Percentiles rank a stretch among this genome's conserved stretches.
Evolutionary conservation across 1,284 basidiomycete genomes (phyloP).

Genomic region (Puccinia polysora): DNA sequence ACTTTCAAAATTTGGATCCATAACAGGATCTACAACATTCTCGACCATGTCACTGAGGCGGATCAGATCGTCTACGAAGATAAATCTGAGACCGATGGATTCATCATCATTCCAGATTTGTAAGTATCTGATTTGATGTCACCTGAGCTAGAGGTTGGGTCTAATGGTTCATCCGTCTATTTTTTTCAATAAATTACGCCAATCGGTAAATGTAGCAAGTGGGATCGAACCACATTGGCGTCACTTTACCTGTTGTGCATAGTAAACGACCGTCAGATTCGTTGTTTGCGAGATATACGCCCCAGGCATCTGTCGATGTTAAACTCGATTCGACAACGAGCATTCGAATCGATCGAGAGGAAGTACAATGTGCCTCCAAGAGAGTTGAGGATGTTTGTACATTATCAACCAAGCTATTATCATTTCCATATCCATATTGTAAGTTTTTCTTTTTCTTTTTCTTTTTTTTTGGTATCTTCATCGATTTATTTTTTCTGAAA

Average conservation of each 20-base stretch:
- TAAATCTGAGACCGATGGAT: conserved; percentile 60
- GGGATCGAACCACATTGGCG: conserved; percentile 51
- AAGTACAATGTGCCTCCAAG: conserved; percentile 63
- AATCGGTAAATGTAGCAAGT: conserved; percentile 48
- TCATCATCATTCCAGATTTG: conserved; percentile 80
- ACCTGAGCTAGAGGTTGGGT: background rate
- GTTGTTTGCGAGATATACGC: conserved; percentile 59
- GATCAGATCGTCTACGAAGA: conserved; percentile 70
- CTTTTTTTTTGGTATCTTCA: background rate
- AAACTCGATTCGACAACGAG: conserved; percentile 62
- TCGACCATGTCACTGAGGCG: conserved; percentile 72
- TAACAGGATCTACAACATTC: conserved; percentile 73
- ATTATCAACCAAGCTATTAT: conserved; percentile 55
- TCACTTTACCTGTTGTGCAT: conserved; percentile 52
- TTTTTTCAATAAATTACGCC: background rate
- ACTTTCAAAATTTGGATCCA: background rate
- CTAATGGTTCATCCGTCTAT: background rate
- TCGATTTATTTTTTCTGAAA: background rate
- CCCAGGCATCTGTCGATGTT: conserved; percentile 66
- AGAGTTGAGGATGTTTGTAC: conserved; percentile 70
- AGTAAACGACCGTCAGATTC: conserved; percentile 51
- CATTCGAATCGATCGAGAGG: conserved; percentile 59
- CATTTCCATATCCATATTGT: conserved; percentile 95
- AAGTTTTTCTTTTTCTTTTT: conserved; percentile 48
- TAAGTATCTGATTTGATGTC: background rate